phyloP scores from a whole-genome alignment of 2,329 filamentous ascomycete genomes.

The Kalmusia sp. region DNA sequence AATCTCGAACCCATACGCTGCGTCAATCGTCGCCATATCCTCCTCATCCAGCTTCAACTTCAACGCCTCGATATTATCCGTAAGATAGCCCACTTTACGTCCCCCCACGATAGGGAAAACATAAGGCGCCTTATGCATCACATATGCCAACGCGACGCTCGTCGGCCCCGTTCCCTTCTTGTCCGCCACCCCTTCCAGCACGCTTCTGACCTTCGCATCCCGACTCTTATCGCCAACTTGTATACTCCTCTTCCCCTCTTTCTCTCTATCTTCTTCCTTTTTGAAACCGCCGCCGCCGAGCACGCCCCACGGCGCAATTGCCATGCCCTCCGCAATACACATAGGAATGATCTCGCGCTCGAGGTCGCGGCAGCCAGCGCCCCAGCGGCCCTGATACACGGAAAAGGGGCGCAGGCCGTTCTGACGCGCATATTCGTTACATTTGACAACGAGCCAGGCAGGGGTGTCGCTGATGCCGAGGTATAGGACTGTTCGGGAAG shows the following conservation, averaged over 20 bases:
- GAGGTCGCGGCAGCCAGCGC: slow-evolving; percentile 51
- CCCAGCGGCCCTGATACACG: slow-evolving; percentile 53
- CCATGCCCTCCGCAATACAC: slow-evolving; percentile 52
- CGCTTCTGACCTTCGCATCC: slow-evolving; percentile 60
- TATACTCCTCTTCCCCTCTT: slow-evolving; percentile 54
- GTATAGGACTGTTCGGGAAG: slow-evolving; percentile 52
- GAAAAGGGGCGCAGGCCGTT: slow-evolving; percentile 49
- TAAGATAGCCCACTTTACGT: slow-evolving; percentile 72
- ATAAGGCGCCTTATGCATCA: slow-evolving; percentile 74
- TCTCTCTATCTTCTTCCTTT: slow-evolving; percentile 39
- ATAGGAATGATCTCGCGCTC: slow-evolving; percentile 57
- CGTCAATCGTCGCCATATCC: slow-evolving; percentile 72
- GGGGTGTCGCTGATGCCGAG: slow-evolving; percentile 54
- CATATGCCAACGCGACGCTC: slow-evolving; percentile 73
- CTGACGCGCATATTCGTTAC: slow-evolving; percentile 47
- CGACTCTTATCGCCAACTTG: slow-evolving; percentile 51
- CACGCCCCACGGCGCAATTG: slow-evolving; percentile 62
- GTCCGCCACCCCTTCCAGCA: slow-evolving; percentile 66
- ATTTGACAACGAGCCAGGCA: slow-evolving; percentile 46
- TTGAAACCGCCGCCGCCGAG: slow-evolving; percentile 53
- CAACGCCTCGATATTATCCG: slow-evolving; percentile 73
- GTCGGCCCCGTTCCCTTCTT: slow-evolving; percentile 63
- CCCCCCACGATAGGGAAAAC: slow-evolving; percentile 78
- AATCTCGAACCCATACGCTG: slow-evolving; percentile 65
- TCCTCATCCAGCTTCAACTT: slow-evolving; percentile 64